Base-by-base conservation (phyloP, 139 green algal genomes). In the Chlorokybus atmophyticus region DNA sequence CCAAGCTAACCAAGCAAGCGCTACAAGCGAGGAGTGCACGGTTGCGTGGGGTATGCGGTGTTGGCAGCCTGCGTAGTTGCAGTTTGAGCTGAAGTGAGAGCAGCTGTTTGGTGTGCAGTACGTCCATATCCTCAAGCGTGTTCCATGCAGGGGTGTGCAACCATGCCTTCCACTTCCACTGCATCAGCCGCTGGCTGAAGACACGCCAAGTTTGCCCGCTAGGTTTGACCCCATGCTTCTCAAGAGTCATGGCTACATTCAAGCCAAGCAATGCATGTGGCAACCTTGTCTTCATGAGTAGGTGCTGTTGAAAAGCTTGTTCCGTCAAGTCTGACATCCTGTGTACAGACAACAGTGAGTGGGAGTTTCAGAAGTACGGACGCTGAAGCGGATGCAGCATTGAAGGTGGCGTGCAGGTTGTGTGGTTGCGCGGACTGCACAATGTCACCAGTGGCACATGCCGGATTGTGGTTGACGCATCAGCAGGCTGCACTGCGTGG, bases 121-220 rank as follows among this genome's bases (percentile, higher is more conserved):
- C n/a, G n/a, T n/a, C n/a, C n/a, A n/a, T n/a, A n/a, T n/a, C n/a
- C n/a, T n/a, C n/a, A n/a, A n/a, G n/a, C n/a, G n/a, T n/a, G n/a
- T n/a, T n/a, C n/a, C n/a, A n/a, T n/a, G 24, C 63, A 71, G 63
- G 63, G 19, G 63, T 71, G 35, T 96, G 88, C 66, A 90, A 88
- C 7, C 88, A 96, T 40, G 88, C 95, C 19, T 96, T 96, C 79
- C 88, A 96, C 69, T 77, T 96, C 32, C 89, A 96, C 78, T 96
- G 88, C 82, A 96, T 96, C 58, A 62, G 50, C 26, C 50, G 64
- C 24, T 96, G 88, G 88, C 77, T 95, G 2, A 96, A 96, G 74
- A 95, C 88, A 3, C 75, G 87, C 42, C 76, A 57, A 26, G 87
- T 90, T 4, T 95, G 87, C 79, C 87, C 87, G 4, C 74, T 95